Percentiles rank a stretch among this genome's conserved stretches.
Conservation (phyloP, 208 protist genomes). For the Crithidia expoeki region DNA sequence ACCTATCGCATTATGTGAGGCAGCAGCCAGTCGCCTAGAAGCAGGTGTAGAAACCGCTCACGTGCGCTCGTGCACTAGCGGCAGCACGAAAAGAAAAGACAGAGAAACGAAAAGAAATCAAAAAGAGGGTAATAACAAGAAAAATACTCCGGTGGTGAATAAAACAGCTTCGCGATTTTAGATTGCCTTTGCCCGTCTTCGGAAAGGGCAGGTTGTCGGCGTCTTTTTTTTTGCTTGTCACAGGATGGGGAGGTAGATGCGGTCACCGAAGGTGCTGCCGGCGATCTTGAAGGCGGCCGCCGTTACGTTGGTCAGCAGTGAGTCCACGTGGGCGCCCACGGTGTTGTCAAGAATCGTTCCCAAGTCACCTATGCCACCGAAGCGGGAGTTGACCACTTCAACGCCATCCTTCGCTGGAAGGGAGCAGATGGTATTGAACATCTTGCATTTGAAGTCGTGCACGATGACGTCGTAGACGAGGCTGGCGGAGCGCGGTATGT, state of each 20-base stretch:
- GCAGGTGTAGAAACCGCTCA: too few relatives aligned
- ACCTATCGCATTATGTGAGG: too few relatives aligned
- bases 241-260: slow-evolving; percentile 20
- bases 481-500: slow-evolving; percentile 11
- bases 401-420: slow-evolving; percentile 20
- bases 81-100: too few relatives aligned
- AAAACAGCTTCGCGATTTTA: too few relatives aligned
- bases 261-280: slow-evolving; percentile 21
- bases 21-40: too few relatives aligned
- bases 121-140: too few relatives aligned
- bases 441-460: slow-evolving; percentile 21
- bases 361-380: slow-evolving; percentile 21
- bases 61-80: too few relatives aligned
- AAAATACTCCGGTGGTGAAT: too few relatives aligned
- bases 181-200: too few relatives aligned
- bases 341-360: slow-evolving; percentile 20
- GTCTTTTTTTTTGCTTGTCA: neutral
- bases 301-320: slow-evolving; percentile 18
- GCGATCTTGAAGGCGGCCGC: slow-evolving; percentile 7
- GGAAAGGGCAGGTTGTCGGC: too few relatives aligned
- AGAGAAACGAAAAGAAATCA: too few relatives aligned
- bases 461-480: slow-evolving; percentile 27
- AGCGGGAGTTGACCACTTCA: slow-evolving; percentile 21
- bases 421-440: slow-evolving; percentile 26
- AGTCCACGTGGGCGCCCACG: slow-evolving; percentile 7